These are phyloP conservation scores for Raphanus raphanistrum DNA, from an alignment of 345 rosid genomes.

Conservation along the genomic window DNA sequence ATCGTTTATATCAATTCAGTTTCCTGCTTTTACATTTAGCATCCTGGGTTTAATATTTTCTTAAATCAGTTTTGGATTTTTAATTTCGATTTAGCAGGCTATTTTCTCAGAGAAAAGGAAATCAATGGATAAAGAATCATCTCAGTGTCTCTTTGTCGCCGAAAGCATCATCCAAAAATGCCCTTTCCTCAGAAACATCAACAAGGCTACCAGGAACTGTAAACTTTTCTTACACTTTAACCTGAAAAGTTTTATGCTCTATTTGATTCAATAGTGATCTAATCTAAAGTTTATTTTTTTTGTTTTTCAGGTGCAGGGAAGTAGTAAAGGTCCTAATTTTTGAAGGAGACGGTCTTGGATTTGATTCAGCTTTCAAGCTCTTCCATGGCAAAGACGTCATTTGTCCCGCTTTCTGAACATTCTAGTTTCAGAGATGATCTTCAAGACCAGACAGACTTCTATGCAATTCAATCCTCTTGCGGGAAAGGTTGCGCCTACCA, in stretches of 20 bases:
- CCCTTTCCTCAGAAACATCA: not conserved
- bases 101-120: not conserved
- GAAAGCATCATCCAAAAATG: not conserved
- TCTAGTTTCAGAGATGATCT: too few relatives aligned
- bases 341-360: constrained; percentile 70
- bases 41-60: not conserved
- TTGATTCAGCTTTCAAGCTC: constrained; percentile 61
- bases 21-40: not conserved
- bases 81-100: not conserved
- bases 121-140: not conserved
- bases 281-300: not conserved
- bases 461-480: too few relatives aligned
- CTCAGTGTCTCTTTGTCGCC: not conserved
- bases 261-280: not conserved
- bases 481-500: too few relatives aligned
- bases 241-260: not conserved
- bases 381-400: constrained; percentile 43
- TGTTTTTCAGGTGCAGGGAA: constrained; percentile 33
- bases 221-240: not conserved
- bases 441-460: too few relatives aligned
- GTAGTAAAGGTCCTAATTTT: constrained; percentile 81
- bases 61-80: constrained; percentile 48
- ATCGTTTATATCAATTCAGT: too few relatives aligned
- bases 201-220: not conserved
- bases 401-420: too few relatives aligned